A percentile compares a stretch with the other conserved stretches of the same genome.
Evolutionary conservation across 2,329 filamentous ascomycete species (phyloP).

Genomic region (Aspergillus sclerotialis): DNA sequence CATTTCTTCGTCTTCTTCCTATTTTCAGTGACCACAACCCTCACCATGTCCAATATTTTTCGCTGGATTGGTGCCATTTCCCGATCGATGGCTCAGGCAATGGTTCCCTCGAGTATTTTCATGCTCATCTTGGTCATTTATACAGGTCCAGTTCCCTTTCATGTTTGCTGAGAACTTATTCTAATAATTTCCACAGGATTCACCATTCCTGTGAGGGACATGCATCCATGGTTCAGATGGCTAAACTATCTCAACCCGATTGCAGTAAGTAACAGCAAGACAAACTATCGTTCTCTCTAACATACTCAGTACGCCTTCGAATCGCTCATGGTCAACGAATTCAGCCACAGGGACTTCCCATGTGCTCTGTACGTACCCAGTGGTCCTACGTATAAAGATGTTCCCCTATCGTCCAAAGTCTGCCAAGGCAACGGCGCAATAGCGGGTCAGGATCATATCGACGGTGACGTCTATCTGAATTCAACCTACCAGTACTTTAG

Average conservation of each 20-base stretch:
- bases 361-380: conserved; percentile 42
- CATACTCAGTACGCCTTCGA: conserved; percentile 63
- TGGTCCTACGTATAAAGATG: conserved; percentile 34
- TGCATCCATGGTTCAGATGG: conserved; percentile 77
- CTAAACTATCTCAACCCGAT: conserved; percentile 75
- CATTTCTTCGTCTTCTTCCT: conserved; percentile 82
- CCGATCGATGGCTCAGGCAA: conserved; percentile 54
- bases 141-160: too few species aligned
- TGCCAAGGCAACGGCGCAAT: conserved; percentile 55
- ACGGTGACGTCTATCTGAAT: conserved; percentile 53
- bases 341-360: conserved; percentile 54
- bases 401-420: conserved; percentile 37
- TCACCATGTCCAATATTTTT: conserved; percentile 83
- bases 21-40: conserved; percentile 63
- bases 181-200: conserved; percentile 45
- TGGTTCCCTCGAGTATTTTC: conserved; percentile 50
- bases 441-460: conserved; percentile 46
- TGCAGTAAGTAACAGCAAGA: conserved; percentile 29
- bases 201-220: conserved; percentile 47
- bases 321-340: conserved; percentile 77
- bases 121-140: conserved; percentile 40
- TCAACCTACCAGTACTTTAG: conserved; percentile 50
- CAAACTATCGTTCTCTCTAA: neutral
- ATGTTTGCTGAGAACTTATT: too few species aligned
- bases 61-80: conserved; percentile 70